phyloP scores from a whole-genome alignment of 352 stramenopile genomes.

The Albugo candida region DNA sequence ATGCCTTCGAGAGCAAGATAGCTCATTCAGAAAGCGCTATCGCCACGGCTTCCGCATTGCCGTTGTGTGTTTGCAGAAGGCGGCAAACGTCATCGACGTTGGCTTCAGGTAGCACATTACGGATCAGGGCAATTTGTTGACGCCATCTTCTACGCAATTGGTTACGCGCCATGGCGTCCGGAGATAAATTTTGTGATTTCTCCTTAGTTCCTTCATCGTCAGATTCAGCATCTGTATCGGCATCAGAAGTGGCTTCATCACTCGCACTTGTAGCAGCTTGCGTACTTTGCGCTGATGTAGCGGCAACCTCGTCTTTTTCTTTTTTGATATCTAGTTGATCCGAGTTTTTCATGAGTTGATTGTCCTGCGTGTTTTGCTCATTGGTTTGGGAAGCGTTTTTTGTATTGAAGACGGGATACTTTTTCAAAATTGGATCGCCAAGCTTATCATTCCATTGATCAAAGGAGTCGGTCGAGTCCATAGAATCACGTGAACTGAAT shows the following conservation, averaged over 20 bases:
- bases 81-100: conserved; percentile 23
- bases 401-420: conserved; percentile 4
- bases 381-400: conserved; percentile 3
- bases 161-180: too few species aligned
- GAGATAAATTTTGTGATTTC: too few species aligned
- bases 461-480: too few species aligned
- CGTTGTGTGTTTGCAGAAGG: conserved; percentile 28
- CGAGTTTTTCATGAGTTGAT: conserved; percentile 4
- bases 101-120: conserved; percentile 28
- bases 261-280: conserved; percentile 1
- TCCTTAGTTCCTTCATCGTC: not conserved
- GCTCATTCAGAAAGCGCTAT: conserved; percentile 29
- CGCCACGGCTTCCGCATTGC: conserved; percentile 30
- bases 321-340: conserved; percentile 1
- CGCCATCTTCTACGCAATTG: conserved; percentile 14
- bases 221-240: conserved; percentile 25
- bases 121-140: conserved; percentile 22
- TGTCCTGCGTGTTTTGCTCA: conserved; percentile 8
- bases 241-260: conserved; percentile 22
- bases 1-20: not conserved
- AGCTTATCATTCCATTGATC: conserved; percentile 9
- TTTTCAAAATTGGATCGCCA: not conserved
- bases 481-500: too few species aligned
- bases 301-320: not conserved
- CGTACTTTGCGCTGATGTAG: conserved; percentile 6